These are phyloP conservation scores for Volvariella surrecta DNA, from an alignment of 1,284 basidiomycete species.

Conservation along the genomic window DNA sequence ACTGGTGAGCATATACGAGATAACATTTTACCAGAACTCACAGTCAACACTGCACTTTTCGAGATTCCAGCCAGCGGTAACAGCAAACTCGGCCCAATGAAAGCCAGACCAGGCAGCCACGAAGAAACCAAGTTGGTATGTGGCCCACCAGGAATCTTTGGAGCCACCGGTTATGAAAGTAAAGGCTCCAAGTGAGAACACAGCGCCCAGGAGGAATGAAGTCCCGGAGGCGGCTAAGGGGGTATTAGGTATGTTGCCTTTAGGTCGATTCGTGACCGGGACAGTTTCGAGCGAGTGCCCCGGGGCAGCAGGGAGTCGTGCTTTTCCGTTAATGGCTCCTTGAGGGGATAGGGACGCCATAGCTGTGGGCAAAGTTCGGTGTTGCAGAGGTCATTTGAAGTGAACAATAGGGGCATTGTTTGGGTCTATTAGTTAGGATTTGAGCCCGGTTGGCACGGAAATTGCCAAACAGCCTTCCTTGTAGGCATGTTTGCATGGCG, in stretches of 20 bases:
- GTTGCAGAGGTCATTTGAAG: no score
- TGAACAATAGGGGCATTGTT: no score
- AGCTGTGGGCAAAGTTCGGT: no score
- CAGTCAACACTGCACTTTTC: slow-evolving; percentile 91
- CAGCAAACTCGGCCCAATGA: slow-evolving; percentile 92
- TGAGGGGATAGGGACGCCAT: no score
- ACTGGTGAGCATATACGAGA: slow-evolving; percentile 2
- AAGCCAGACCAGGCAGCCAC: slow-evolving; percentile 76
- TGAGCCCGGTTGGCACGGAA: no score
- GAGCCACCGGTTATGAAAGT: slow-evolving; percentile 42
- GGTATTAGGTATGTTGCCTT: slow-evolving; percentile 75
- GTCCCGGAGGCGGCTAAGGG: slow-evolving; percentile 66
- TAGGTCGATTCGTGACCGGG: slow-evolving; percentile 33
- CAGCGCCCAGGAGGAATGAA: slow-evolving; percentile 64
- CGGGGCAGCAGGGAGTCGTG: no score
- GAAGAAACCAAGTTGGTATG: slow-evolving; percentile 78
- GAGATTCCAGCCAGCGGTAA: slow-evolving; percentile 93
- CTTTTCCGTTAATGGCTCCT: no score
- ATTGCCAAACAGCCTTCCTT: no score
- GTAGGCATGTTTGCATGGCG: slow-evolving; percentile 1
- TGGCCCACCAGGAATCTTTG: slow-evolving; percentile 50
- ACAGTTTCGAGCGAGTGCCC: slow-evolving; percentile 44
- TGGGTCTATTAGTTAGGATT: no score
- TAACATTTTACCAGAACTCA: slow-evolving; percentile 34
- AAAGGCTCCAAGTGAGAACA: slow-evolving; percentile 48